Evolutionary conservation across 768 basidiomycete species (phyloP).

Genomic region (Termitomyces sp.): DNA sequence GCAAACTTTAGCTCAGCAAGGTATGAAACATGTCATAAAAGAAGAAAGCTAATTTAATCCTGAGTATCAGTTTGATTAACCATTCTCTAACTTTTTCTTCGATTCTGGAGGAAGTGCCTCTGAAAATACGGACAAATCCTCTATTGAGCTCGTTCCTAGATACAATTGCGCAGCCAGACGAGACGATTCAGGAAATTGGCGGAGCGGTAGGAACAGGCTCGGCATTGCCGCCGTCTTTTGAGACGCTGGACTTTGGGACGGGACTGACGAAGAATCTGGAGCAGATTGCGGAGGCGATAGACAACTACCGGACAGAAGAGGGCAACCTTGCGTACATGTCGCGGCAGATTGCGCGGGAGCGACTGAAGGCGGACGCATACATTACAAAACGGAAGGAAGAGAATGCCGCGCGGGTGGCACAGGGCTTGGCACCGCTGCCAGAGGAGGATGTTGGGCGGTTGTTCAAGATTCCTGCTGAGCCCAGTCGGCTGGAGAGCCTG

Average conservation of each 20-base stretch:
- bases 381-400: conserved; percentile 87
- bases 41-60: conserved; percentile 8
- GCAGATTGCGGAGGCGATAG: conserved; percentile 80
- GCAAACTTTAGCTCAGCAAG: conserved; percentile 81
- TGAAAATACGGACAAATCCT: conserved; percentile 79
- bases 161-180: conserved; percentile 46
- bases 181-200: conserved; percentile 31
- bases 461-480: conserved; percentile 87
- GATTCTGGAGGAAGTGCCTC: conserved; percentile 80
- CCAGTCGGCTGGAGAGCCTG: conserved; percentile 84
- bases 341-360: conserved; percentile 87
- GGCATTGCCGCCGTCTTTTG: conserved; percentile 56
- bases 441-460: conserved; percentile 80
- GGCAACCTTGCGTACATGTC: conserved; percentile 86
- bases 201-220: conserved; percentile 33
- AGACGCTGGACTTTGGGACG: conserved; percentile 65
- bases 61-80: conserved; percentile 56
- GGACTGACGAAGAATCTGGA: conserved; percentile 75
- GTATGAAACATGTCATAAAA: conserved; percentile 36
- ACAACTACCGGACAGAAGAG: conserved; percentile 85
- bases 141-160: conserved; percentile 76
- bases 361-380: conserved; percentile 70
- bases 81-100: conserved; percentile 82
- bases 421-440: conserved; percentile 82
- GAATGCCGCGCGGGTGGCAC: conserved; percentile 69